Base-by-base conservation (phyloP, 257 asterid species). In the Nicotiana tomentosiformis region DNA sequence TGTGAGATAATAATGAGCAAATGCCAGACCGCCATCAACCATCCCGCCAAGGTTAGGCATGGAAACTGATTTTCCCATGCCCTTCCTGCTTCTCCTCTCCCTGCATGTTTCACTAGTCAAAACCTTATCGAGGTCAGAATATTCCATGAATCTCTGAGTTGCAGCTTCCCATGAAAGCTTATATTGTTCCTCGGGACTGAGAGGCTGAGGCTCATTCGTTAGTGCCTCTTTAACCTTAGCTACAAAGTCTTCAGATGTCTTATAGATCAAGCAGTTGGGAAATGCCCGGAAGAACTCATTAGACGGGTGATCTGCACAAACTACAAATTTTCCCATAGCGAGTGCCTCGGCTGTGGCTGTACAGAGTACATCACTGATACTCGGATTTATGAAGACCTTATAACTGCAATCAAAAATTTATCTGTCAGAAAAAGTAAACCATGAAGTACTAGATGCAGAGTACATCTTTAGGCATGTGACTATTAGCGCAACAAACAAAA, bases 281-380 rank as follows among this genome's bases (percentile, higher is more conserved):
- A 96, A 96, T 80, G 89, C 90, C 87, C 91, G 85, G 94, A 96
- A 96, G 91, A 96, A 96, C 84, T 94, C 98, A 56, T 96, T 96
- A 23, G 98, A 96, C 11, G 99, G 98, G 88, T 96, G 98, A 85
- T 96, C 97, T 8, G 98, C 97, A 77, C 99, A 96, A 83, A 96
- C 96, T 6, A 96, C 99, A 16, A 96, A 91, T 84, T 96, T 96
- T 4, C 99, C 99, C 99, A 96, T 96, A 7, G 99, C 98, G 14
- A 96, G 98, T 74, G 99, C 99, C 91, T 96, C 99, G 0, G 99
- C 99, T 66, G 99, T 96, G 64, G 99, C 99, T 1, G 99, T 96
- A 87, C 99, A 96, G 56, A 96, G 98, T 66, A 96, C 99, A 65
- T 94, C 98, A 65, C 99, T 96, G 23, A 94, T 86, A 76, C 99